Evolutionary conservation across 306 rosid genomes (phyloP), one percentile per base, ranked within the genome.

Genomic region (Betula pendula): DNA sequence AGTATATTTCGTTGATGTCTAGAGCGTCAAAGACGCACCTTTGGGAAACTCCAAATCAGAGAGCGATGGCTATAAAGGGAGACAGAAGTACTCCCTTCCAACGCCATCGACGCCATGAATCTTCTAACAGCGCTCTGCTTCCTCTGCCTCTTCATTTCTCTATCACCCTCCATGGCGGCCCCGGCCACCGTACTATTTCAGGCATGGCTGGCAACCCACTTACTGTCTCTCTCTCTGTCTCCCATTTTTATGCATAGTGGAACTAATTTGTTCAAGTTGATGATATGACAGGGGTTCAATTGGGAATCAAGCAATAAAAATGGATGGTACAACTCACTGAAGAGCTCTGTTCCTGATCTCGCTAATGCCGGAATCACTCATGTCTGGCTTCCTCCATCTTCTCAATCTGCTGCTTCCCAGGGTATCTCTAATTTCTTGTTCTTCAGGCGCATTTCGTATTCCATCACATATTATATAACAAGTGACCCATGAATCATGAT

Each of bases 381-480:
- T 78, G 91, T 93, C 76, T 93, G 97, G 96, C 96, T 93, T 79
- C 97, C 97, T 85, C 97, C 97, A 75, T 82, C 97, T 15, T 88
- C 96, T 68, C 93, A 93, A 13, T 82, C 94, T 6, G 89, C 19
- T 77, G 65, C 76, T 71, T 27, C 85, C 16, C 75, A 90, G 78
- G 96, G 96, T 81, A 81, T 20, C 8, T 43, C 42, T 52, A n/a
- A 55, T 55, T 55, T 55, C 62, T 55, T 55, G 31, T 55, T 60
- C 68, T 15, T n/a, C 68, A 5, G 15, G 17, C 14, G 4, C 42
- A 60, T 60, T 29, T 15, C 43, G 42, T 38, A 38, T 38, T 38
- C 42, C 5, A 38, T 38, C 7, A 5, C 42, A 38, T 38, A 38
- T 38, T 38, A 5, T 38, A 38, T 38, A 38, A 38, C 42, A 38